Evolutionary conservation across 148 eudicot genomes (phyloP), one percentile per base, ranked within the genome.

Genomic region (Linanthus parryae): DNA sequence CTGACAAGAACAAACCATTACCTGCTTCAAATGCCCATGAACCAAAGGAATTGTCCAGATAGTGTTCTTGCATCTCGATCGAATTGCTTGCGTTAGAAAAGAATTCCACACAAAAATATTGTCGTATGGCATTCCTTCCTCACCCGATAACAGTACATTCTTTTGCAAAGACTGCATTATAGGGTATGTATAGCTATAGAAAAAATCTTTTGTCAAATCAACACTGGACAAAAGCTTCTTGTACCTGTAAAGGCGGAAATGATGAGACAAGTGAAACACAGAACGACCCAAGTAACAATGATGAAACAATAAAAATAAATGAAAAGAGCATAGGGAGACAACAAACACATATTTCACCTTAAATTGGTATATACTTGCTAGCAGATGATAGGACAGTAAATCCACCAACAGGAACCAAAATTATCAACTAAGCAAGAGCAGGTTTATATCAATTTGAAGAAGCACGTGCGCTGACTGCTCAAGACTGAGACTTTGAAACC

Each of bases 181-280:
- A 68, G 99, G 99, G 66, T 92, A 92, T 44, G 95, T 92, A 52
- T 88, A 92, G 66, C 99, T 92, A 68, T 73, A 92, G 88, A 84
- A 92, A 69, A 92, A 92, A 73, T 92, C 99, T 78, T 84, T 88
- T 21, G 85, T 84, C 91, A 92, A 73, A 61, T 92, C 99, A 21
- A 92, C 99, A 77, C 94, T 82, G 43, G 94, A 82, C 57, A 92
- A 64, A 54, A 92, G 99, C 82, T 92, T 92, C 79, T 82, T 92
- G 85, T 92, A 92, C 96, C 99, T 92, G 88, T 71, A 81, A 53
- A 39, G 57, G 29, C 14, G 34, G 35, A 15, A 58, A 44, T 42
- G 54, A 4, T 10, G 5, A 50, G 12, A 57, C 15, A 29, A 34
- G 48, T 39, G 15, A 27, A 29, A 64, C 3, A 40, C 18, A 40